These are phyloP conservation scores for Catharanthus roseus DNA, from an alignment of 257 asterid species.

Conservation along the genomic window DNA sequence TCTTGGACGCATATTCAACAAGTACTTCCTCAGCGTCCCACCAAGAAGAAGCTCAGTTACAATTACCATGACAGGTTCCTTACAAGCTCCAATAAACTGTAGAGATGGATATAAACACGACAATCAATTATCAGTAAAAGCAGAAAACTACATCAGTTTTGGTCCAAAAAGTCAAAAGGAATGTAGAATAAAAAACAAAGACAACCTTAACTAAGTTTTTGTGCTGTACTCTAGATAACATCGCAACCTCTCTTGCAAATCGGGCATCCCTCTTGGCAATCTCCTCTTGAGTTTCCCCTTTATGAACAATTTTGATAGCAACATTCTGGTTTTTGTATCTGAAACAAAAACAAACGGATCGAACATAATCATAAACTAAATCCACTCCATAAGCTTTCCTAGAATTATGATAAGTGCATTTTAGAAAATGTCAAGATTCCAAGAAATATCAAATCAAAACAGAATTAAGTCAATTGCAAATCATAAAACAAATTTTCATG, in stretches of 20 bases:
- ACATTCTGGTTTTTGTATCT: constrained; percentile 86
- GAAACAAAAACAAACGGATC: constrained; percentile 13
- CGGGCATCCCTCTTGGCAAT: constrained; percentile 59
- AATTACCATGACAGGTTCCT: constrained; percentile 86
- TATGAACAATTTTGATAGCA: constrained; percentile 70
- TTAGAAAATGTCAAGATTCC: neutral
- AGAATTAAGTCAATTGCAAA: neutral
- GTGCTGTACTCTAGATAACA: constrained; percentile 91
- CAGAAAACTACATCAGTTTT: neutral
- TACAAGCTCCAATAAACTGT: constrained; percentile 94
- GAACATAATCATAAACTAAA: neutral
- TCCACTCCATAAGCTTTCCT: no score
- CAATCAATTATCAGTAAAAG: neutral
- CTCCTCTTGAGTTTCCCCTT: constrained; percentile 75
- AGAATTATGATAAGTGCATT: no score
- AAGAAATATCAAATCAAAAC: neutral
- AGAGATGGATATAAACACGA: constrained; percentile 2
- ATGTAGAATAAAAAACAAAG: constrained; percentile 1
- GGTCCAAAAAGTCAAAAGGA: neutral
- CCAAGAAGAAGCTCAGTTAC: constrained; percentile 85
- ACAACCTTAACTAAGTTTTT: constrained; percentile 89
- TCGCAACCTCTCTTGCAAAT: constrained; percentile 75
- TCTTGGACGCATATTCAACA: constrained; percentile 68
- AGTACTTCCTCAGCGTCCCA: constrained; percentile 72
- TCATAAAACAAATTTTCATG: neutral